Conservation (phyloP, 805 yeast species). For the Ogataea salicorniae region DNA sequence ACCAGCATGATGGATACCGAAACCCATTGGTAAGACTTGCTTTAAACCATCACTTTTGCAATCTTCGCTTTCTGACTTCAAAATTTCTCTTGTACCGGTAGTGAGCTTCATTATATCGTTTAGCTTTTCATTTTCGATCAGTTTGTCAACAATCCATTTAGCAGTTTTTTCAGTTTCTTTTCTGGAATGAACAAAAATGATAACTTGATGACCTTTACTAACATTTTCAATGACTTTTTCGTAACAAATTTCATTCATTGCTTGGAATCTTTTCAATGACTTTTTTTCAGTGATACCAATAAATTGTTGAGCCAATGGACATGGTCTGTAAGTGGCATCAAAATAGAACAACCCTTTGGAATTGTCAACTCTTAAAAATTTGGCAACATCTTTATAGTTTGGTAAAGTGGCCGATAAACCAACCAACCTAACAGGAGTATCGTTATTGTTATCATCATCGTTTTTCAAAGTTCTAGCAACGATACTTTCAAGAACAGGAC, state of each 20-base stretch:
- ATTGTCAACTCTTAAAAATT: slow-evolving; percentile 63
- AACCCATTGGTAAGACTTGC: slow-evolving; percentile 61
- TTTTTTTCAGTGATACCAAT: slow-evolving; percentile 83
- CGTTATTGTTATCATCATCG: slow-evolving; percentile 35
- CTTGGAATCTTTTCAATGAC: slow-evolving; percentile 69
- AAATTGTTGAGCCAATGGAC: slow-evolving; percentile 85
- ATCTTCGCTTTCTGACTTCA: slow-evolving; percentile 56
- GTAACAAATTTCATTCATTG: slow-evolving; percentile 87
- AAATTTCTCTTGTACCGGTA: slow-evolving; percentile 56
- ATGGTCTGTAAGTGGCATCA: slow-evolving; percentile 81
- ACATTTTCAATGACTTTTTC: slow-evolving; percentile 67
- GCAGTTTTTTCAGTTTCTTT: slow-evolving; percentile 89
- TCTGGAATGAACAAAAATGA: slow-evolving; percentile 89
- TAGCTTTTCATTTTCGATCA: slow-evolving; percentile 50
- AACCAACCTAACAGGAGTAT: slow-evolving; percentile 53
- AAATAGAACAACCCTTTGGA: slow-evolving; percentile 67
- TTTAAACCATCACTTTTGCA: slow-evolving; percentile 50
- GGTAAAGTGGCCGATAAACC: slow-evolving; percentile 94
- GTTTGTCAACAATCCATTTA: slow-evolving; percentile 57
- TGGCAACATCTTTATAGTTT: slow-evolving; percentile 81
- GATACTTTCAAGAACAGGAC: slow-evolving; percentile 87
- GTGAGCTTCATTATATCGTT: slow-evolving; percentile 40
- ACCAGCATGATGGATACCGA: slow-evolving; percentile 94
- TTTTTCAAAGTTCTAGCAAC: slow-evolving; percentile 67
- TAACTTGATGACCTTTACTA: slow-evolving; percentile 67